Evolutionary conservation across 768 basidiomycete genomes (phyloP).

Genomic region (Russula earlei): DNA sequence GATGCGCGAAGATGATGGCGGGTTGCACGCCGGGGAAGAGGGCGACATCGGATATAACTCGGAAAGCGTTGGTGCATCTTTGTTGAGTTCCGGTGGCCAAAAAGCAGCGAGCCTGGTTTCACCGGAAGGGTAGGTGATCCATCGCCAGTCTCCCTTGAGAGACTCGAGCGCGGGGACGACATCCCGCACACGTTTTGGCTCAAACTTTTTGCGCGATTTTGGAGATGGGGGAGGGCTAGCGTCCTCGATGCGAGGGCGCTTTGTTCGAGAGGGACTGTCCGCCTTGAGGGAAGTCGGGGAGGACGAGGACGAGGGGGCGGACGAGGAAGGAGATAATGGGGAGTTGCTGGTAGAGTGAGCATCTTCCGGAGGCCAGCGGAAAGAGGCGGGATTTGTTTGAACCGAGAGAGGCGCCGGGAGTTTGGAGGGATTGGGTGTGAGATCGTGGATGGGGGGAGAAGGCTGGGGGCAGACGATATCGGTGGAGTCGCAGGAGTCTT

Average conservation of each 20-base stretch:
- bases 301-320: neutral
- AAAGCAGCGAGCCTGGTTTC: slow-evolving; percentile 20
- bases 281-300: slow-evolving; percentile 6
- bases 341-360: slow-evolving; percentile 1
- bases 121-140: slow-evolving; percentile 19
- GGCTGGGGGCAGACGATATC: slow-evolving; percentile 15
- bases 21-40: slow-evolving; percentile 22
- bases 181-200: slow-evolving; percentile 14
- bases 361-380: slow-evolving; percentile 10
- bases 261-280: slow-evolving; percentile 19
- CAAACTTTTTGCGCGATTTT: slow-evolving; percentile 14
- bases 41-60: slow-evolving; percentile 17
- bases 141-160: slow-evolving; percentile 19
- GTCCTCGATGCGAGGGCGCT: slow-evolving; percentile 19
- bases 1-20: slow-evolving; percentile 21
- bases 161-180: slow-evolving; percentile 18
- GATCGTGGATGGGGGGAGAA: slow-evolving; percentile 1
- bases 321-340: slow-evolving; percentile 8
- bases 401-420: slow-evolving; percentile 15
- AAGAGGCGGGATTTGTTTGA: slow-evolving; percentile 10
- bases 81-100: slow-evolving; percentile 21
- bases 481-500: slow-evolving; percentile 27
- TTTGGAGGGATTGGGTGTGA: slow-evolving; percentile 13
- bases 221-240: neutral
- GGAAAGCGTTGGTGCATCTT: slow-evolving; percentile 12